These are phyloP conservation scores for Physcomitrium patens DNA, from an alignment of 225 moss, liverwort and hornwort genomes.

Conservation along the genomic window DNA sequence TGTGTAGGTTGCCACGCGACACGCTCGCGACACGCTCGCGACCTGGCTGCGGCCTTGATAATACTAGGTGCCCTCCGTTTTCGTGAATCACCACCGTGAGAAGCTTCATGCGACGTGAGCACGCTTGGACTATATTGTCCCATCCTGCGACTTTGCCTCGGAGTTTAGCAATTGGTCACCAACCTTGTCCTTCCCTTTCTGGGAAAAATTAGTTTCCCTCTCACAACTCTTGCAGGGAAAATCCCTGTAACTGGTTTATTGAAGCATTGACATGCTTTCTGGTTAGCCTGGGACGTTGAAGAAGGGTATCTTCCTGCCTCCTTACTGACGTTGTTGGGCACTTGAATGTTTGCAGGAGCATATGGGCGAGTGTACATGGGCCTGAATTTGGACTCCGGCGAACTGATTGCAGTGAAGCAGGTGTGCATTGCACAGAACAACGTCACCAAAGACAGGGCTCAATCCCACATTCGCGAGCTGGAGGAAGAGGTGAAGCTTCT, in stretches of 20 bases:
- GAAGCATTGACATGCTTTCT: conserved; percentile 6
- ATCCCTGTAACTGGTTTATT: neutral
- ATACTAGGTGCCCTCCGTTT: neutral
- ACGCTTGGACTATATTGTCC: neutral
- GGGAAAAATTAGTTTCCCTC: no score
- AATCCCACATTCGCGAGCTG: conserved; percentile 86
- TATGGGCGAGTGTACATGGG: conserved; percentile 99
- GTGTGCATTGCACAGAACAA: conserved; percentile 81
- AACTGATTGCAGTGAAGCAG: conserved; percentile 96
- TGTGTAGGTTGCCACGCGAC: neutral
- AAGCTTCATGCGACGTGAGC: neutral
- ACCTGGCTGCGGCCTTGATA: neutral
- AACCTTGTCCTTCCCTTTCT: no score
- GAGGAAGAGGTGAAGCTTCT: conserved; percentile 97
- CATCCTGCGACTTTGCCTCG: neutral
- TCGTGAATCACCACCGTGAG: neutral
- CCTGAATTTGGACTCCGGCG: conserved; percentile 95
- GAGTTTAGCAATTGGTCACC: neutral
- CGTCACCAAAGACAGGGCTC: conserved; percentile 86
- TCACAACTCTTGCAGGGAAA: neutral
- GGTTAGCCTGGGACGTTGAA: neutral
- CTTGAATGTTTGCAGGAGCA: conserved; percentile 62
- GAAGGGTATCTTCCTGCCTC: neutral
- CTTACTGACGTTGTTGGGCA: conserved; percentile 3
- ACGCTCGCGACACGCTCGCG: no score